A percentile compares a stretch with the other conserved stretches of the same genome.
These are phyloP conservation scores for Neurospora sp. DNA, from an alignment of 495 filamentous ascomycete genomes.

Conservation along the genomic window DNA sequence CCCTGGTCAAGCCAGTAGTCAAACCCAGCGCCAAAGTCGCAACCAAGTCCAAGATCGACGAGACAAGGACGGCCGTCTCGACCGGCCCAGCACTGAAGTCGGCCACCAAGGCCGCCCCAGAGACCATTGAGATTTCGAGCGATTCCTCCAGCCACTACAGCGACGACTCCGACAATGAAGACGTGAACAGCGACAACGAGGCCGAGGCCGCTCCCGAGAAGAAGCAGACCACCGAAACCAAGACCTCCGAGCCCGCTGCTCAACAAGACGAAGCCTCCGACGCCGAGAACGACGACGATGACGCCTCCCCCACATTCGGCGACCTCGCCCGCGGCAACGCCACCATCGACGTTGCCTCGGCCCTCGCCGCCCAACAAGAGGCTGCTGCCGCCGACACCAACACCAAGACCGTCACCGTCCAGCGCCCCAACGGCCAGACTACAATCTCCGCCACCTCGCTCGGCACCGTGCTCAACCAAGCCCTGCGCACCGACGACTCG, in stretches of 20 bases:
- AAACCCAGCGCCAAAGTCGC: constrained; percentile 52
- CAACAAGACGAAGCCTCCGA: constrained; percentile 19
- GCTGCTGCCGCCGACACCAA: constrained; percentile 10
- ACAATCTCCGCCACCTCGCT: constrained; percentile 71
- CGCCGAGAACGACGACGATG: constrained; percentile 22
- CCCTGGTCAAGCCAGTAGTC: constrained; percentile 36
- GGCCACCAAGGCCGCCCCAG: constrained; percentile 17
- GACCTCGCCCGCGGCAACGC: constrained; percentile 72
- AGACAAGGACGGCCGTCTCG: constrained; percentile 58
- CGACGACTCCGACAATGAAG: constrained; percentile 28
- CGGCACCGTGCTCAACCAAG: constrained; percentile 81
- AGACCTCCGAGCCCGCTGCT: not conserved
- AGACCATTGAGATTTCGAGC: constrained; percentile 45
- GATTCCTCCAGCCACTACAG: constrained; percentile 37
- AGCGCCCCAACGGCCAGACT: constrained; percentile 27
- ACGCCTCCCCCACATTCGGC: constrained; percentile 53
- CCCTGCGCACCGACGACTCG: constrained; percentile 81
- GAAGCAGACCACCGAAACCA: not conserved
- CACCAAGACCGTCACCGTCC: constrained; percentile 24
- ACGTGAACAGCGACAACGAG: constrained; percentile 14
- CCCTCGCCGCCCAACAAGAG: constrained; percentile 37
- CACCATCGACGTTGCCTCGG: constrained; percentile 65
- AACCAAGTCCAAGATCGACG: constrained; percentile 57
- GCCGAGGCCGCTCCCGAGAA: constrained; percentile 3
- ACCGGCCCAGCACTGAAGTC: constrained; percentile 14